Evolutionary conservation across 164 flowering plant species (phyloP).

Genomic region (Saururus chinensis): DNA sequence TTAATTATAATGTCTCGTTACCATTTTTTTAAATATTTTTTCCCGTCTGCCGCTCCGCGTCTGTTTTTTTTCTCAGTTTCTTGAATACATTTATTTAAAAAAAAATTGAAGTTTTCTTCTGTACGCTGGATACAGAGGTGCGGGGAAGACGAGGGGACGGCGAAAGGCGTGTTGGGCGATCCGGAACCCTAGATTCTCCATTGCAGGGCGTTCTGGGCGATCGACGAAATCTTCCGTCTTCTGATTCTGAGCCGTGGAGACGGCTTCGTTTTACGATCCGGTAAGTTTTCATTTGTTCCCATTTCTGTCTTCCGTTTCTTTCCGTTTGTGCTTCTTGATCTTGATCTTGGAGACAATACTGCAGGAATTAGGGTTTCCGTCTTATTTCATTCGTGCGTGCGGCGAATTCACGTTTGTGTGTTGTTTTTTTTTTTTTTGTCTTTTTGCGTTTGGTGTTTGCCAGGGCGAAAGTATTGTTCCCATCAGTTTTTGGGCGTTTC

Average conservation of each 20-base stretch:
- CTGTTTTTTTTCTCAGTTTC: constrained; percentile 2
- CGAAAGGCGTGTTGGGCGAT: too few species aligned
- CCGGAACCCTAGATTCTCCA: neutral
- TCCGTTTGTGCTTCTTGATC: neutral
- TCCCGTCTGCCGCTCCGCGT: neutral
- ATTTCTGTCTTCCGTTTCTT: constrained; percentile 3
- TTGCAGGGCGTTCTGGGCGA: neutral
- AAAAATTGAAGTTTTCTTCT: too few species aligned
- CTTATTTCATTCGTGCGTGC: neutral
- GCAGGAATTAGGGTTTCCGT: neutral
- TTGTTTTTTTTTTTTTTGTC: neutral
- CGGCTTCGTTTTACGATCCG: too few species aligned
- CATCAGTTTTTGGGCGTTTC: too few species aligned
- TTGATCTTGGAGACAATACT: neutral
- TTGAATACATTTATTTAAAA: too few species aligned
- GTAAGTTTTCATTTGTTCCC: constrained; percentile 7
- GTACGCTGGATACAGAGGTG: too few species aligned
- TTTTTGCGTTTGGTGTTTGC: constrained; percentile 2
- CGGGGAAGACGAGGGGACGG: too few species aligned
- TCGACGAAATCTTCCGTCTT: constrained; percentile 13
- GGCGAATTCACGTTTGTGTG: neutral
- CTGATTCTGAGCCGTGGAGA: too few species aligned
- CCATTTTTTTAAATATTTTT: neutral
- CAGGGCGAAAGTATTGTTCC: too few species aligned
- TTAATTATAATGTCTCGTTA: neutral